Evolutionary conservation across 768 basidiomycete genomes (phyloP).

Genomic region (Phallus indusiatus): DNA sequence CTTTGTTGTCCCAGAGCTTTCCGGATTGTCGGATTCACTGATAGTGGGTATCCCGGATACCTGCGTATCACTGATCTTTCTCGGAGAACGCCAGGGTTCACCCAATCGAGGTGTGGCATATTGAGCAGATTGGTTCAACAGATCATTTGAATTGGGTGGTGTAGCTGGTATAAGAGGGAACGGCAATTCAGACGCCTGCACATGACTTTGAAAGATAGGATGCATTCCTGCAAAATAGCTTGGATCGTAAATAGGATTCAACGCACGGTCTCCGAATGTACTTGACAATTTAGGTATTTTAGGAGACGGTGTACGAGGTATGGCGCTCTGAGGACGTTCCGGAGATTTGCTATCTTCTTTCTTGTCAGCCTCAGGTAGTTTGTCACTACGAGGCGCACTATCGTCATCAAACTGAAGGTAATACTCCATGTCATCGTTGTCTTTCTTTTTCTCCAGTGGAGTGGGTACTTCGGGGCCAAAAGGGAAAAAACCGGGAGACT

Average conservation of each 20-base stretch:
- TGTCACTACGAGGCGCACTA: neutral
- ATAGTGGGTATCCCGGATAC: neutral
- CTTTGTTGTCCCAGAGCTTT: neutral
- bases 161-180: neutral
- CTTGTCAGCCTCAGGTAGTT: neutral
- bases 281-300: neutral
- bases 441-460: neutral
- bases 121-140: neutral
- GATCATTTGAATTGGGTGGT: neutral
- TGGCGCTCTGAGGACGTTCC: neutral
- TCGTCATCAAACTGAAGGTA: neutral
- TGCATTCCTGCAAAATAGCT: neutral
- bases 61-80: neutral
- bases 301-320: neutral
- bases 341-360: neutral
- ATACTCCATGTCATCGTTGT: neutral
- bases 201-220: neutral
- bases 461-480: neutral
- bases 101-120: slow-evolving; percentile 1
- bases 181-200: neutral
- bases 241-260: neutral
- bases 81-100: neutral
- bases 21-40: neutral
- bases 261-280: neutral
- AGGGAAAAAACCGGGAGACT: slow-evolving; percentile 1